Conservation (phyloP, 2,329 filamentous ascomycete genomes). For the Tolypocladium endophyticum region DNA sequence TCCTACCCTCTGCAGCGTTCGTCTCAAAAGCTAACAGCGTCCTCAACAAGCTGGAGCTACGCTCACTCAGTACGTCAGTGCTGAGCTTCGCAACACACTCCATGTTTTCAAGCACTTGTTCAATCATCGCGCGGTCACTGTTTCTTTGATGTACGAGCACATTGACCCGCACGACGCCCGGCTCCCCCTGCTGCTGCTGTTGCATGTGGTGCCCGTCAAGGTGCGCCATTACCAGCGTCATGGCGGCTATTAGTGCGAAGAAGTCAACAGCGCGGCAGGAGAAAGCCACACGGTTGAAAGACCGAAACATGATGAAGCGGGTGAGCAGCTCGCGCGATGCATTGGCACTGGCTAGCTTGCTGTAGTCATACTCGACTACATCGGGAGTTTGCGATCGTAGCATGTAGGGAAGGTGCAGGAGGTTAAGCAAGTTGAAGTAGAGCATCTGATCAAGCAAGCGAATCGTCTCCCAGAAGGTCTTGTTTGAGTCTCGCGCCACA, state of each 20-base stretch:
- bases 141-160: conserved; percentile 4
- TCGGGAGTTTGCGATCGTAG: conserved; percentile 7
- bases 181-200: background rate
- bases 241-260: conserved; percentile 23
- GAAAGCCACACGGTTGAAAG: conserved; percentile 15
- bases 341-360: background rate
- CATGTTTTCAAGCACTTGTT: conserved; percentile 2
- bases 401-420: conserved; percentile 29
- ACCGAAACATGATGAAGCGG: conserved; percentile 23
- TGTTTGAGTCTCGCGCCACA: conserved; percentile 4
- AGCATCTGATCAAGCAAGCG: conserved; percentile 16
- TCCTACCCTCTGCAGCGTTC: background rate
- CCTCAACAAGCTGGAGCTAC: background rate
- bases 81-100: background rate
- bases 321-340: conserved; percentile 1
- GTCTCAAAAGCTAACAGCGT: background rate
- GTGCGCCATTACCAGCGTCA: conserved; percentile 26
- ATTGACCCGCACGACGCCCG: background rate
- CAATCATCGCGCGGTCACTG: conserved; percentile 4
- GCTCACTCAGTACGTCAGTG: background rate
- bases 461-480: conserved; percentile 17
- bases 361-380: background rate
- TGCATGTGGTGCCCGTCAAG: conserved; percentile 16
- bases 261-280: conserved; percentile 26
- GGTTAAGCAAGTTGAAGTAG: conserved; percentile 26